Evolutionary conservation across 2,329 filamentous ascomycete species (phyloP).

Genomic region (Nemania sp.): DNA sequence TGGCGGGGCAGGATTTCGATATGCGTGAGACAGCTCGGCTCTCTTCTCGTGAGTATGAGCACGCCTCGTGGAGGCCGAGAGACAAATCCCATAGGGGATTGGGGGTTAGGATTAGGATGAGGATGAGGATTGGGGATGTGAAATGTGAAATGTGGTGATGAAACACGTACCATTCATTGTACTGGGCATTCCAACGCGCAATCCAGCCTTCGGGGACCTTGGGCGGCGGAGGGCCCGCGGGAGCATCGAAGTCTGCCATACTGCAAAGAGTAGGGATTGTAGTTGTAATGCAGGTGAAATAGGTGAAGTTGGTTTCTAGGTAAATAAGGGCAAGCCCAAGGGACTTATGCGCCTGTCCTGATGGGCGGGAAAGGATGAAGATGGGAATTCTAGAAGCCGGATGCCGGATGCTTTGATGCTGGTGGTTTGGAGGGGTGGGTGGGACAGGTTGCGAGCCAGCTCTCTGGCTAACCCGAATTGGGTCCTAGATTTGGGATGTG

Average conservation of each 20-base stretch:
- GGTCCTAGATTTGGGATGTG: background rate
- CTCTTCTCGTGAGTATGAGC: no score
- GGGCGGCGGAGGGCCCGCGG: conserved; percentile 59
- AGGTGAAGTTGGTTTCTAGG: background rate
- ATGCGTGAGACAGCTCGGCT: no score
- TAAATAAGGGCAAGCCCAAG: no score
- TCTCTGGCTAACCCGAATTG: no score
- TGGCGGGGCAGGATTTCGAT: no score
- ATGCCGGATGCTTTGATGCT: no score
- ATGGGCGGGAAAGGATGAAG: no score
- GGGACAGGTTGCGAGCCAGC: no score
- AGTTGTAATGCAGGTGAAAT: conserved; percentile 16
- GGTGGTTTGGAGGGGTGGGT: no score
- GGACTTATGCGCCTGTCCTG: no score
- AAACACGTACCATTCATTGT: conserved; percentile 68
- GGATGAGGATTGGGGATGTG: background rate
- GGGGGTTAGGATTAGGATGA: background rate
- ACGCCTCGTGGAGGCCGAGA: background rate
- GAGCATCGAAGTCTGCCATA: conserved; percentile 60
- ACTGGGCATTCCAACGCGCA: conserved; percentile 82
- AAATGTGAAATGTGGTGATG: background rate
- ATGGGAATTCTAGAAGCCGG: no score
- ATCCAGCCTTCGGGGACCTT: conserved; percentile 79
- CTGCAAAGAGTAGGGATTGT: no score
- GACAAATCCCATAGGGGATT: conserved; percentile 1